These are phyloP conservation scores for Daldinia sp. DNA, from an alignment of 2,329 filamentous ascomycete species.

Conservation along the genomic window DNA sequence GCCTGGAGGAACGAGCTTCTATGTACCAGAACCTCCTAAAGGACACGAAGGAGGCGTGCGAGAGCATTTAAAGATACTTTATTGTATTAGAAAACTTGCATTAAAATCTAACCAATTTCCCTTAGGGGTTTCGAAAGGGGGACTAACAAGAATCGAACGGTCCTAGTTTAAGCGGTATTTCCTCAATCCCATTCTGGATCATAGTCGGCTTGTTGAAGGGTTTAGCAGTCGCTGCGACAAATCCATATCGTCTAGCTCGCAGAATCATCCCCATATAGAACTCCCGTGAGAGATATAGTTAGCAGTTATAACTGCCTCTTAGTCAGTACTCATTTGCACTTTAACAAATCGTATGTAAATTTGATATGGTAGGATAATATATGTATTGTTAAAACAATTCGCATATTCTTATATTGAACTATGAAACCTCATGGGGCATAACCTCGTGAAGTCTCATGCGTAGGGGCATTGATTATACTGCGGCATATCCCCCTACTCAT, in stretches of 20 bases:
- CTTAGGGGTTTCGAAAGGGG: no score
- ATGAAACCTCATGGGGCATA: neutral
- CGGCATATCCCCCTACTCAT: neutral
- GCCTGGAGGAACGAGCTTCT: slow-evolving; percentile 12
- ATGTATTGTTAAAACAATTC: no score
- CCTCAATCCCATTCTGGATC: neutral
- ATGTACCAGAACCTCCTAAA: slow-evolving; percentile 4
- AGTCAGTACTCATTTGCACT: no score
- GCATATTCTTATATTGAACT: no score
- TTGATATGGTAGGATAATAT: no score
- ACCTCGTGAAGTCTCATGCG: neutral
- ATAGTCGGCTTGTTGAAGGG: neutral
- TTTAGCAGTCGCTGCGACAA: slow-evolving; percentile 45
- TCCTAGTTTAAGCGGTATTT: no score
- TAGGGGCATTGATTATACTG: neutral
- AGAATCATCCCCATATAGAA: neutral
- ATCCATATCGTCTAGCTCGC: neutral
- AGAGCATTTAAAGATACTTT: slow-evolving; percentile 17
- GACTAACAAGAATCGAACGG: no score
- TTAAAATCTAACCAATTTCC: neutral
- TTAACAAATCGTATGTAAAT: no score
- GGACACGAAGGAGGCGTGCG: slow-evolving; percentile 21
- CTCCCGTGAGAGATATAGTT: neutral
- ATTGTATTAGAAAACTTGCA: neutral
- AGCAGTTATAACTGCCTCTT: no score